Conservation (phyloP, 805 yeast genomes). For the Hanseniaspora meyeri region DNA sequence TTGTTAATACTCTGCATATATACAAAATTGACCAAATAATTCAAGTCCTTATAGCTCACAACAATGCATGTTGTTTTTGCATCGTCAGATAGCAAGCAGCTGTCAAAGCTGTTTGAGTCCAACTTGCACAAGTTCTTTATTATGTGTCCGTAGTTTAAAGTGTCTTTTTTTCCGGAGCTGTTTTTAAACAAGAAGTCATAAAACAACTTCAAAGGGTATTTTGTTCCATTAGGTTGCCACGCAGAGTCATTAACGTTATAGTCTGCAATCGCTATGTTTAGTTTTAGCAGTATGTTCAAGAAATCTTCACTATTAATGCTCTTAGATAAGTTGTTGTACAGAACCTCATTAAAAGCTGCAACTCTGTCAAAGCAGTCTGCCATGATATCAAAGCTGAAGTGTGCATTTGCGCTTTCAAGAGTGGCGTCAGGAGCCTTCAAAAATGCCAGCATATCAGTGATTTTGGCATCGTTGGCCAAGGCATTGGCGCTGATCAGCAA, state of each 20-base stretch:
- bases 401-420: conserved; percentile 29
- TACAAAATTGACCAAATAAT: conserved; percentile 57
- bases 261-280: conserved; percentile 64
- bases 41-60: conserved; percentile 72
- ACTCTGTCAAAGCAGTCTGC: conserved; percentile 38
- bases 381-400: conserved; percentile 33
- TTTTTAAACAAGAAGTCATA: conserved; percentile 73
- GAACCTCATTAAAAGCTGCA: conserved; percentile 42
- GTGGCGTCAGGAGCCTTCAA: conserved; percentile 51
- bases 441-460: neutral
- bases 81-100: conserved; percentile 61
- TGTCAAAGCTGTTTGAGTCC: conserved; percentile 85
- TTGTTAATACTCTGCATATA: conserved; percentile 23
- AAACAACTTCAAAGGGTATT: conserved; percentile 62
- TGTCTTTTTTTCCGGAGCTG: conserved; percentile 65
- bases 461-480: neutral
- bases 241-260: conserved; percentile 43
- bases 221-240: conserved; percentile 67
- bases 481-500: conserved; percentile 2
- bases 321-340: conserved; percentile 47
- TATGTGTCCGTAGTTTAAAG: conserved; percentile 71
- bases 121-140: conserved; percentile 69
- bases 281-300: conserved; percentile 67
- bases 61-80: conserved; percentile 80
- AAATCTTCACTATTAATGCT: conserved; percentile 84